Conservation (phyloP, 345 rosid species). For the Lepidium aucheri region DNA sequence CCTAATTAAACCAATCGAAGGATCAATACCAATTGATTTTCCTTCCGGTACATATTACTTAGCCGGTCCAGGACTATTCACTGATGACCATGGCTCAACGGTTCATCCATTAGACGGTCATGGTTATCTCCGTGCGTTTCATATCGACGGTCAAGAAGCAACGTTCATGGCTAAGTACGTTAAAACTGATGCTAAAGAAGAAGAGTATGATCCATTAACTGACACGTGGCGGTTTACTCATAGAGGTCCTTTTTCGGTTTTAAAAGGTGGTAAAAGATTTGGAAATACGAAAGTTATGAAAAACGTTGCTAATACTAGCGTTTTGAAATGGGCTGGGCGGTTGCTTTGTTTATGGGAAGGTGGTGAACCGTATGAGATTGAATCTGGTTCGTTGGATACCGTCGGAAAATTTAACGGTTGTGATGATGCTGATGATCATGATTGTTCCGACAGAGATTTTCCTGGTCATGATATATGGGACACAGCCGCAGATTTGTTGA, state of each 20-base stretch:
- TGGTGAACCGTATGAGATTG: conserved; percentile 80
- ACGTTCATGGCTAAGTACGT: conserved; percentile 77
- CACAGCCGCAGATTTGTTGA: conserved; percentile 55
- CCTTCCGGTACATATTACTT: conserved; percentile 83
- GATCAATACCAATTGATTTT: conserved; percentile 58
- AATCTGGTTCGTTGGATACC: conserved; percentile 62
- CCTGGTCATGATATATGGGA: conserved; percentile 37
- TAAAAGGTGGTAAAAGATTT: conserved; percentile 57
- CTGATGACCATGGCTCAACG: conserved; percentile 83
- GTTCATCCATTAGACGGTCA: conserved; percentile 94
- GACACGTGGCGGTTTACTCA: conserved; percentile 75
- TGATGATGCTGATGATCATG: conserved; percentile 19
- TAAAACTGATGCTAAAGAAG: conserved; percentile 70
- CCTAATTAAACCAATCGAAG: conserved; percentile 38
- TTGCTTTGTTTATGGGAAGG: conserved; percentile 92
- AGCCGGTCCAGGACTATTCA: conserved; percentile 75
- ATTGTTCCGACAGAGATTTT: not conserved
- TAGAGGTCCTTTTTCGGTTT: conserved; percentile 79
- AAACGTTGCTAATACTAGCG: conserved; percentile 89
- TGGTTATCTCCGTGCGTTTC: conserved; percentile 76
- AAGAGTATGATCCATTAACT: conserved; percentile 49
- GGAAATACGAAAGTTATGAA: conserved; percentile 94
- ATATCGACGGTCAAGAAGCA: conserved; percentile 40
- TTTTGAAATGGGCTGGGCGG: conserved; percentile 66
- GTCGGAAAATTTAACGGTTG: conserved; percentile 40